These are phyloP conservation scores for Galium porrigens DNA, from an alignment of 305 asterid genomes.

Conservation along the genomic window DNA sequence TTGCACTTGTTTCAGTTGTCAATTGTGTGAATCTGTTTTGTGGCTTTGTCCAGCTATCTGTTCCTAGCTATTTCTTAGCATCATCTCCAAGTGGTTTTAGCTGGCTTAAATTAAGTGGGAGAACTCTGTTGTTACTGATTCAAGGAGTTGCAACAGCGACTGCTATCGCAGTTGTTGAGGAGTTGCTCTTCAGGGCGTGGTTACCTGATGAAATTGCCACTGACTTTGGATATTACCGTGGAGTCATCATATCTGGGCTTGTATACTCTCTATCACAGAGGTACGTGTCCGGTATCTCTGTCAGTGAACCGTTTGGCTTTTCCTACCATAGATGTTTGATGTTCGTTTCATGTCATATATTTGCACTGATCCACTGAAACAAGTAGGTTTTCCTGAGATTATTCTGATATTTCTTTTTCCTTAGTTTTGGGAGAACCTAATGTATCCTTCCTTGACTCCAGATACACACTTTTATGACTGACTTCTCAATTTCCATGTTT, in stretches of 20 bases:
- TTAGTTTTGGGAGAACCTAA: background rate
- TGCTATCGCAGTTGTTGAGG: conserved; percentile 63
- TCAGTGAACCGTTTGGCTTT: background rate
- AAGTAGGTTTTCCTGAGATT: background rate
- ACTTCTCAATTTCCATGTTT: background rate
- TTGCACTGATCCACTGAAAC: background rate
- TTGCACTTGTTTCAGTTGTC: conserved; percentile 47
- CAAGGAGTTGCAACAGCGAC: conserved; percentile 56
- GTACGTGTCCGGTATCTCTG: conserved; percentile 21
- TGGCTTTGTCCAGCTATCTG: conserved; percentile 52
- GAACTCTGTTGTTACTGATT: conserved; percentile 31
- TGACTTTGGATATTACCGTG: conserved; percentile 66
- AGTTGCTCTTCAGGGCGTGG: conserved; percentile 83
- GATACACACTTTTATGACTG: background rate
- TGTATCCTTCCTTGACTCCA: background rate
- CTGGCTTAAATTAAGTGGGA: conserved; percentile 39
- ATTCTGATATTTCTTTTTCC: background rate
- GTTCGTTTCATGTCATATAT: background rate
- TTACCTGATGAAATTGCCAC: conserved; percentile 76
- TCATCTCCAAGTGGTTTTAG: conserved; percentile 35
- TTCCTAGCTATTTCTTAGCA: conserved; percentile 39
- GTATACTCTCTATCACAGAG: conserved; percentile 64
- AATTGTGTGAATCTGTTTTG: conserved; percentile 41
- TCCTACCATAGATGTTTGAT: background rate
- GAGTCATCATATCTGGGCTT: conserved; percentile 66